A percentile compares a stretch with the other conserved stretches of the same genome.
phyloP scores from a whole-genome alignment of 2,329 filamentous ascomycete species.

The Nemania sp. region DNA sequence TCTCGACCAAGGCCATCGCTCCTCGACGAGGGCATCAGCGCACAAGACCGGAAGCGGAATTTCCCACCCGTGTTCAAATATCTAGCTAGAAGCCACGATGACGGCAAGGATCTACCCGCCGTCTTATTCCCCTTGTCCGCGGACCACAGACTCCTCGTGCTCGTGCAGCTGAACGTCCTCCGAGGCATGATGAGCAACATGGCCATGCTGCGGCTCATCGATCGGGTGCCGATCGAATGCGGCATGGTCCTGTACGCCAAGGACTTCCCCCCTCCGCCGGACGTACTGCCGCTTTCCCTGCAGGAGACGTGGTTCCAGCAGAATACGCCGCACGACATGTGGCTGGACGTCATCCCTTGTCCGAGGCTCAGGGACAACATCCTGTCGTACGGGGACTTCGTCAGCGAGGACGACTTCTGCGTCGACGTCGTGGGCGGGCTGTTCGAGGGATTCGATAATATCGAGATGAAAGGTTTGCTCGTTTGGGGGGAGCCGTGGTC shows the following conservation, averaged over 20 bases:
- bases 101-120: conserved; percentile 12
- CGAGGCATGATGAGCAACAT: conserved; percentile 34
- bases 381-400: conserved; percentile 25
- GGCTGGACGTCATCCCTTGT: conserved; percentile 38
- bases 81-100: conserved; percentile 7
- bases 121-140: conserved; percentile 33
- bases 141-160: conserved; percentile 33
- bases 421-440: conserved; percentile 37
- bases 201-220: conserved; percentile 29
- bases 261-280: conserved; percentile 26
- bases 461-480: conserved; percentile 39
- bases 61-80: conserved; percentile 33
- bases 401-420: conserved; percentile 40
- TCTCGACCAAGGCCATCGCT: conserved; percentile 6
- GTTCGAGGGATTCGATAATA: conserved; percentile 37
- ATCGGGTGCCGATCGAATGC: conserved; percentile 35
- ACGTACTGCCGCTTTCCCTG: conserved; percentile 31
- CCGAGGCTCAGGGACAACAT: conserved; percentile 40
- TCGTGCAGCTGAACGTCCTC: conserved; percentile 35
- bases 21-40: conserved; percentile 3
- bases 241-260: conserved; percentile 30
- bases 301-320: conserved; percentile 37
- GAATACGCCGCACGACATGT: conserved; percentile 34
- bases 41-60: neutral
- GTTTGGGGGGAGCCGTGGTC: conserved; percentile 45